These are phyloP conservation scores for Globisporangium nunn DNA, from an alignment of 352 stramenopile genomes.

Conservation along the genomic window DNA sequence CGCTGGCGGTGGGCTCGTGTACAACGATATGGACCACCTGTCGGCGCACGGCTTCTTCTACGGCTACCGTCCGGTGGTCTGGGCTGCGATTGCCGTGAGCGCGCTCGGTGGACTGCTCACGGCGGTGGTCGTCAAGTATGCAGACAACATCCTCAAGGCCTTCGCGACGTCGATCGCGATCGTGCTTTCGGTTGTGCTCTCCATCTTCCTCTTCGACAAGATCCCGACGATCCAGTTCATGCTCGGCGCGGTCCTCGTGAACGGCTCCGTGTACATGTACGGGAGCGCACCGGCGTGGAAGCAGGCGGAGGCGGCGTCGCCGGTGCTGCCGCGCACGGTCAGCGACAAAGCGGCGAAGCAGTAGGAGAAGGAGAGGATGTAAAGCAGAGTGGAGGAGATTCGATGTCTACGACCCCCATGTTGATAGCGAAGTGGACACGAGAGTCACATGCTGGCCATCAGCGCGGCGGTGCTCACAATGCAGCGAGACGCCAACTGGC, in stretches of 20 bases:
- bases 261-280: slow-evolving; percentile 75
- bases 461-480: background rate
- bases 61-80: slow-evolving; percentile 74
- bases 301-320: slow-evolving; percentile 6
- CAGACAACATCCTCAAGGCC: slow-evolving; percentile 84
- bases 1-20: slow-evolving; percentile 46
- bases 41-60: slow-evolving; percentile 65
- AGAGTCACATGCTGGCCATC: no score
- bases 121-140: slow-evolving; percentile 82
- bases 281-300: slow-evolving; percentile 47
- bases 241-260: slow-evolving; percentile 69
- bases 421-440: no score
- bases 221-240: slow-evolving; percentile 71
- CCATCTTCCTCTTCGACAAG: slow-evolving; percentile 81
- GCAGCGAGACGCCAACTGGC: background rate
- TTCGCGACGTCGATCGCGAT: slow-evolving; percentile 83
- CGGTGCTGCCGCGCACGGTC: slow-evolving; percentile 14
- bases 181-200: slow-evolving; percentile 76
- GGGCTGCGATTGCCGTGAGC: slow-evolving; percentile 56
- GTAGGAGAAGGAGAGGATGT: background rate
- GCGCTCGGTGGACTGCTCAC: slow-evolving; percentile 75
- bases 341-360: slow-evolving; percentile 5
- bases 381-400: no score
- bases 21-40: slow-evolving; percentile 57
- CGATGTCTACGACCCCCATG: background rate